phyloP scores from a whole-genome alignment of 2,329 filamentous ascomycete species.

The Zymoseptoria ardabiliae region DNA sequence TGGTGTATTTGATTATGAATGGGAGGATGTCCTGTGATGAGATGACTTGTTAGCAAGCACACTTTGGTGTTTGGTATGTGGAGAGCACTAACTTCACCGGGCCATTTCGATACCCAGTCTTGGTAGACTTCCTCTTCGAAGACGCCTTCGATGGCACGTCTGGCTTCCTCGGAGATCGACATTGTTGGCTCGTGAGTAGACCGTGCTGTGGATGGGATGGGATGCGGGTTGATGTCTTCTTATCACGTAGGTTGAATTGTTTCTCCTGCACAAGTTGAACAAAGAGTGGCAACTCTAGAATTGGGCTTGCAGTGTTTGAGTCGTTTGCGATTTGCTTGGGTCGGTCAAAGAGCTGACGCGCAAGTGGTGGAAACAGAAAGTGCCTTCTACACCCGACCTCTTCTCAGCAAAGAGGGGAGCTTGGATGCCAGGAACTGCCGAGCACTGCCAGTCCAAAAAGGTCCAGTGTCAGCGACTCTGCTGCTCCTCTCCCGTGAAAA shows the following conservation, averaged over 20 bases:
- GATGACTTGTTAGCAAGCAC: neutral
- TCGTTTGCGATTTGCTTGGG: no score
- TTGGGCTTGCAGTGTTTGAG: no score
- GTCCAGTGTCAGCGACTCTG: neutral
- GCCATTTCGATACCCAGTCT: neutral
- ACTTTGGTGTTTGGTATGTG: neutral
- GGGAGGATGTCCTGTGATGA: neutral
- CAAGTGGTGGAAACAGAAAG: neutral
- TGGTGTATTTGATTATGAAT: neutral
- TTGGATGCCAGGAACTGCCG: no score
- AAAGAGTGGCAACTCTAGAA: no score
- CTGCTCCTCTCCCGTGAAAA: neutral
- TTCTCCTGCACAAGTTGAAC: no score
- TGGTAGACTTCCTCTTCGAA: neutral
- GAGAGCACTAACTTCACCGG: neutral
- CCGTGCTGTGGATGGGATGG: neutral
- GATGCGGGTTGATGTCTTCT: neutral
- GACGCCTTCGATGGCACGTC: neutral
- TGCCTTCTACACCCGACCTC: neutral
- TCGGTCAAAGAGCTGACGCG: neutral
- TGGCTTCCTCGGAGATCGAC: neutral
- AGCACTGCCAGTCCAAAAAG: neutral
- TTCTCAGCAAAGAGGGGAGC: neutral
- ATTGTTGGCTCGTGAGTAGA: no score
- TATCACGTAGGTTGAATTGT: no score